Evolutionary conservation across 2,329 filamentous ascomycete species (phyloP), one percentile per base, ranked within the genome.

Genomic region (Ramularia endophylla): DNA sequence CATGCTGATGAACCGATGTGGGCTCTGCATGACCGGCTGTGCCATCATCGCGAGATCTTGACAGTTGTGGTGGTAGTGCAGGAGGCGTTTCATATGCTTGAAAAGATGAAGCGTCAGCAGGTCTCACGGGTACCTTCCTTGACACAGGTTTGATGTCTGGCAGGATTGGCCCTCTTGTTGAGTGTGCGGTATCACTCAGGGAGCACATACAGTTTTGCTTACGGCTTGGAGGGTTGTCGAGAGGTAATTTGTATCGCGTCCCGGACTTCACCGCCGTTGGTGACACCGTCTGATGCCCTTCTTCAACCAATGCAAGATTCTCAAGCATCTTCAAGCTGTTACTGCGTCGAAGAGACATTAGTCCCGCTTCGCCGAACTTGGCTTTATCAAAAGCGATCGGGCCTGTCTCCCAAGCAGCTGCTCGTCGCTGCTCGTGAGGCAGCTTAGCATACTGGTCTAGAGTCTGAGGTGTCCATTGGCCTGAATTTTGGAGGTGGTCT

Each of bases 1-100:
- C 45, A 12, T 47, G 47, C 30, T 41, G 46, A 37, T 48, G 38
- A 39, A 44, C 44, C 5, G 41, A 30, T 6, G 51, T 34, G 15
- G 29, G 38, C 12, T 28, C 36, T 25, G 27, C 43, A 41, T 31
- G 36, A n/a, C 31, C 19, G 15, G 36, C 17, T 25, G 38, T 35
- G 31, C 19, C 18, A n/a, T 18, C 25, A 20, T 34, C 27, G 17
- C 27, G 28, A 18, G 37, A 27, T 28, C 6, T 25, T 25, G 22
- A 25, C 22, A 25, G 22, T 6, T 11, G 22, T 25, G 22, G 22
- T 11, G 22, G 22, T 11, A 25, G 22, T 25, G 22, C 11, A 11
- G 22, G 22, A 25, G 22, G 22, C 11, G 11, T 25, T 11, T 6
- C 22, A 25, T 11, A 25, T 25, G 22, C 22, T 25, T 6, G 22